Evolutionary conservation across 106 monocot genomes (phyloP), one percentile per base, ranked within the genome.

Genomic region (Amphibolis antarctica): DNA sequence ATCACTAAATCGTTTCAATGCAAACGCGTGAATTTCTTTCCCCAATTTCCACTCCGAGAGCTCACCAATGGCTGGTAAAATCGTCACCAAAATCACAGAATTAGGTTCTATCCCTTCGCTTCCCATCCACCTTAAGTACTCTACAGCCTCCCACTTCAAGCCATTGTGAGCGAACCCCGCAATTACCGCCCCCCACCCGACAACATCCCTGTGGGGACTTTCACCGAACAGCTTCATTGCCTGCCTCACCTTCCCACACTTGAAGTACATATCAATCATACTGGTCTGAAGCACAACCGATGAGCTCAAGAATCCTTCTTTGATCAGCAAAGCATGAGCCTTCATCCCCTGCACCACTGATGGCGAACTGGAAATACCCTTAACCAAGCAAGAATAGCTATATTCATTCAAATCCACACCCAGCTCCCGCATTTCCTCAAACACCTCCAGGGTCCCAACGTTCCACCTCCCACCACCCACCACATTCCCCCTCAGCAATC

Each of bases 261-360:
- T 90, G 62, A 90, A 87, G 73, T 98, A 91, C 84, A 91, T 75
- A 36, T 98, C 90, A 0, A 85, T 67, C 78, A 98, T 55, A 29
- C 84, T 69, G 4, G 96, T 91, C 51, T 30, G 64, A 1, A 98
- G 63, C 19, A 84, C 65, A 25, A 51, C 21, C 0, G 78, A 80
- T 1, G 70, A 60, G 3, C 52, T 63, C 4, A 68, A 53, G 42
- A 78, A 71, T 13, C 76, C 83, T 15, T 74, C 81, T 81, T 89
- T 96, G 60, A 86, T 70, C 61, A 98, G 22, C 13, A 85, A 61
- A 0, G 82, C 84, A 20, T 98, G 96, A 5, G 76, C 42, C 69
- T 82, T 86, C 72, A 63, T 77, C 12, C 78, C 96, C 62, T 71
- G 62, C 3, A 55, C 22, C 15, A 71, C 59, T 0, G 83, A 79